Conservation (phyloP, 805 yeast genomes). For the Maudiozyma bulderi region DNA sequence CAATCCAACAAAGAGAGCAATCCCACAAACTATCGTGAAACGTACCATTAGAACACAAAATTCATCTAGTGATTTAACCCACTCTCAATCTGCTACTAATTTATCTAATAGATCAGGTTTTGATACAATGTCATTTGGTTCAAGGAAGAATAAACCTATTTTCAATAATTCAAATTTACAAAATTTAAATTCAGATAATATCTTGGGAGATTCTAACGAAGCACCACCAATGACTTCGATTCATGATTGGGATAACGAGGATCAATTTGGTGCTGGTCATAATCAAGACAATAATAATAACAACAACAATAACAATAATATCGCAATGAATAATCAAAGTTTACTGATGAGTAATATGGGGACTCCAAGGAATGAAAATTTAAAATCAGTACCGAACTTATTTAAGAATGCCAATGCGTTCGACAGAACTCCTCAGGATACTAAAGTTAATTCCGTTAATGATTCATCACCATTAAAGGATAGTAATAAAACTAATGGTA, state of each 20-base stretch:
- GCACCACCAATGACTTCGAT: slow-evolving; percentile 35
- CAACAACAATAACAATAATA: not conserved
- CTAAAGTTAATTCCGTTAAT: not conserved
- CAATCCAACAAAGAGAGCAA: slow-evolving; percentile 36
- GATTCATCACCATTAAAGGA: not conserved
- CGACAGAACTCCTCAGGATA: slow-evolving; percentile 7
- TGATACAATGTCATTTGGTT: slow-evolving; percentile 32
- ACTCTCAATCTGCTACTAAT: not conserved
- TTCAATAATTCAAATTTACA: slow-evolving; percentile 1
- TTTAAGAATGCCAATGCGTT: slow-evolving; percentile 10
- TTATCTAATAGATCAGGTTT: slow-evolving; percentile 24
- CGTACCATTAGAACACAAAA: slow-evolving; percentile 23
- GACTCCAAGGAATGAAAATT: not conserved
- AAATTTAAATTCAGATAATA: slow-evolving; percentile 4
- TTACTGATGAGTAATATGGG: not conserved
- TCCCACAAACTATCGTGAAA: slow-evolving; percentile 40
- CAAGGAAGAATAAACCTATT: slow-evolving; percentile 20
- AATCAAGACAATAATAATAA: slow-evolving; percentile 1
- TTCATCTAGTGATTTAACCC: not conserved
- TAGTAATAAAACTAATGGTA: not conserved
- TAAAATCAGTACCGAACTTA: not conserved
- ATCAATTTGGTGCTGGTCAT: slow-evolving; percentile 18
- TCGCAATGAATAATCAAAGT: not conserved
- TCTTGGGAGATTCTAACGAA: slow-evolving; percentile 30
- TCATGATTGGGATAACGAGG: slow-evolving; percentile 34